phyloP scores from a whole-genome alignment of 2,329 filamentous ascomycete genomes.

The Elsinoe arachidis region DNA sequence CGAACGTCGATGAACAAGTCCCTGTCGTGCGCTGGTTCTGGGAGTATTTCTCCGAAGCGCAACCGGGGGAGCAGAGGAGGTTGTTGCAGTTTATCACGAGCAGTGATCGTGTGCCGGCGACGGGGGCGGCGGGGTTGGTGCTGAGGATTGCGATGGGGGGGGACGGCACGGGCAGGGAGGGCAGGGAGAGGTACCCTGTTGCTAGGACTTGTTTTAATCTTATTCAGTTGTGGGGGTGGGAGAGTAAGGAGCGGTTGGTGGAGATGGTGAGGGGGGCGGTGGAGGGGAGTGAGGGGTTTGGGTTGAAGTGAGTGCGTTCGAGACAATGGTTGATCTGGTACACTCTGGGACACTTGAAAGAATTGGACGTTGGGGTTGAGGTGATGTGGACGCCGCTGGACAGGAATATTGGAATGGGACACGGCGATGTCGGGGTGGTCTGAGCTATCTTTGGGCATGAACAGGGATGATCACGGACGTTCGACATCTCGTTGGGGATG shows the following conservation, averaged over 20 bases:
- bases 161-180: slow-evolving; percentile 38
- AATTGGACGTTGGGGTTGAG: no score
- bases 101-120: slow-evolving; percentile 81
- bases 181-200: slow-evolving; percentile 70
- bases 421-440: neutral
- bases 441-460: neutral
- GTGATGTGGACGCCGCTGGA: no score
- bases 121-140: slow-evolving; percentile 69
- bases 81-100: slow-evolving; percentile 82
- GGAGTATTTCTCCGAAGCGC: slow-evolving; percentile 63
- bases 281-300: slow-evolving; percentile 86
- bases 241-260: slow-evolving; percentile 57
- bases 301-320: slow-evolving; percentile 63
- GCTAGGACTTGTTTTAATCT: slow-evolving; percentile 89
- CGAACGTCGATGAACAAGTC: slow-evolving; percentile 47
- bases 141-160: slow-evolving; percentile 71
- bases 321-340: no score
- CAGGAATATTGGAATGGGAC: neutral
- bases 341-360: no score
- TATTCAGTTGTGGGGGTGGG: slow-evolving; percentile 66
- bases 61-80: slow-evolving; percentile 62
- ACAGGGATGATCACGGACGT: neutral
- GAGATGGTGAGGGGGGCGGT: slow-evolving; percentile 74
- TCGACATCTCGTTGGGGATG: neutral
- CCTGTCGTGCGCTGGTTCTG: slow-evolving; percentile 79